Percentiles rank a stretch among this genome's conserved stretches.
These are phyloP conservation scores for Paramecium biaurelia DNA, from an alignment of 73 alveolate species.

Conservation along the genomic window DNA sequence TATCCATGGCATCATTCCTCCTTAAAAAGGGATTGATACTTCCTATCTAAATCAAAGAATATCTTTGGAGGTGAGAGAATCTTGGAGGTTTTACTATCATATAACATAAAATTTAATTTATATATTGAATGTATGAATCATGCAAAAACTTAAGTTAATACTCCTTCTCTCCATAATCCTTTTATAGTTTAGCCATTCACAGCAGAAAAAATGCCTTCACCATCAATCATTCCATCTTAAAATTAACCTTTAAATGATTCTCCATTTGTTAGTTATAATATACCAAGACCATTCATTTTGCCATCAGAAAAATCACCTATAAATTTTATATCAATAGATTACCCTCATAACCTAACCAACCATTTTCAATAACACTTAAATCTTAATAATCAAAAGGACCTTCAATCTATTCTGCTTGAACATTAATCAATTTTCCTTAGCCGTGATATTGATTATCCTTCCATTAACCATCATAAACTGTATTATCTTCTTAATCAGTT, in stretches of 20 bases:
- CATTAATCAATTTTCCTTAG: background rate
- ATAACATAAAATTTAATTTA: background rate
- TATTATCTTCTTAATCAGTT: background rate
- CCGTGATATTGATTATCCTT: conserved; percentile 43
- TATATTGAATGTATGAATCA: background rate
- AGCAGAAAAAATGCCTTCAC: background rate
- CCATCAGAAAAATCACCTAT: conserved; percentile 38
- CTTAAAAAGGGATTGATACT: background rate
- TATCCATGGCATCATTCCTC: background rate
- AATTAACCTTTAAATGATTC: conserved; percentile 1
- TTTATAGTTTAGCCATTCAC: background rate
- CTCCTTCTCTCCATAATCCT: conserved; percentile 36
- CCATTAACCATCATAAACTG: conserved; percentile 39
- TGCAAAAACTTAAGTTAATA: background rate
- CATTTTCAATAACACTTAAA: conserved; percentile 25
- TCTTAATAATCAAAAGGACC: conserved; percentile 40
- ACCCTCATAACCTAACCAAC: conserved; percentile 48
- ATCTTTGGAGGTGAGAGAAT: background rate
- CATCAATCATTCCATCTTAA: conserved; percentile 45
- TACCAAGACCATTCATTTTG: conserved; percentile 35
- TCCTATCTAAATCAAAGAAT: background rate
- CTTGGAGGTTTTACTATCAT: background rate
- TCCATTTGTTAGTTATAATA: background rate
- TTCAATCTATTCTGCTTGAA: conserved; percentile 11
- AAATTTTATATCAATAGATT: background rate